Base-by-base conservation (phyloP, 2,329 filamentous ascomycete species). In the Onygenales sp. region DNA sequence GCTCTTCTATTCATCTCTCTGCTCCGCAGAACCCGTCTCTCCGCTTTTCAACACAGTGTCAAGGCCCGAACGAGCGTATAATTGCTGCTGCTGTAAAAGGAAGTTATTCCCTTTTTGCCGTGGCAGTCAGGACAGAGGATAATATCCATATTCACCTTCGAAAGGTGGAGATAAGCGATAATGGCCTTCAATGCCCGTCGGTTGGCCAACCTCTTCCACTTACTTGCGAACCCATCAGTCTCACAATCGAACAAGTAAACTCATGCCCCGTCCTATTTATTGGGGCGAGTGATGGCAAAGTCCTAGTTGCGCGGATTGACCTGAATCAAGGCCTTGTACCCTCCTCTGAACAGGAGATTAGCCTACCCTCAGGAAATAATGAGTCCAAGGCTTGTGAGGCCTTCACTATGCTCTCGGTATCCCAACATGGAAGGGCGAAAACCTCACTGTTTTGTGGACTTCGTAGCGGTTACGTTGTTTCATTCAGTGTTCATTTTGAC, bases 371-470 rank as follows among this genome's bases (percentile, higher is more conserved):
- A 8, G 53, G 52, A 34, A 58, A 64, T 31, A 63, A 66, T 36
- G 59, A 68, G 42, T 70, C 65, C 4, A 67, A 61, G 43, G 65
- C 64, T 7, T 66, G 67, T 53, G 70, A 70, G 53, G 71, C 63
- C 42, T 57, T 70, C 57, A 62, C 61, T 33, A 54, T 62, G 11
- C 56, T 71, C 43, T 54, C 59, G n/a, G 54, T 61, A 51, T 34
- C 50, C 11, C 42, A 54, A 17, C 52, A 56, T 42, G 55, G 52
- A 3, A 36, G 52, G 4, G 52, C 54, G 10, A 59, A 58, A 33
- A 58, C 55, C 44, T 55, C 63, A 56, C 44, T 75, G 10, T 64
- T 77, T 10, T 77, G 74, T 57, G 74, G 74, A 9, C 64, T 77
- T 46, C 70, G 74, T 39, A 71, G 70, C 57, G 74, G 74, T 37